phyloP scores from a whole-genome alignment of 106 monocot species.

The Dendrobium chrysotoxum region DNA sequence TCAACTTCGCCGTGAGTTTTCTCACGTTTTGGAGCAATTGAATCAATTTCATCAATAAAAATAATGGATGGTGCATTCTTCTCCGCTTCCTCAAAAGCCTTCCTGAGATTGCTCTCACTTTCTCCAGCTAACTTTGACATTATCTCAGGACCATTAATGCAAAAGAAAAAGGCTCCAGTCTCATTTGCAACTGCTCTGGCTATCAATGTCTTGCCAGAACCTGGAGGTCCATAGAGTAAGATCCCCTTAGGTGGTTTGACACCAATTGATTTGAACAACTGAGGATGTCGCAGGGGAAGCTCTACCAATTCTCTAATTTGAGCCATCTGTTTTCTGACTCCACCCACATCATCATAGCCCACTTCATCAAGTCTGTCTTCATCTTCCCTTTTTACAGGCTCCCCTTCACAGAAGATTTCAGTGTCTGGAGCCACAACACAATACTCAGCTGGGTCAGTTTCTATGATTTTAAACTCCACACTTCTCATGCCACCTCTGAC shows the following conservation, averaged over 20 bases:
- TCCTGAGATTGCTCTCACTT: slow-evolving; percentile 89
- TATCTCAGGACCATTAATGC: slow-evolving; percentile 87
- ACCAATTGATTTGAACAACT: slow-evolving; percentile 87
- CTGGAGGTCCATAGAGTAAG: slow-evolving; percentile 78
- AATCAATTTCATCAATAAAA: slow-evolving; percentile 90
- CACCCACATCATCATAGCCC: slow-evolving; percentile 92
- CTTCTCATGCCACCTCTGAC: slow-evolving; percentile 90
- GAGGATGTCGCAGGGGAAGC: slow-evolving; percentile 80
- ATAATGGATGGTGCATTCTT: slow-evolving; percentile 91
- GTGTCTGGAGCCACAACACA: slow-evolving; percentile 85
- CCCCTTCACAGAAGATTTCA: slow-evolving; percentile 84
- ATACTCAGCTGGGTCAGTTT: slow-evolving; percentile 77
- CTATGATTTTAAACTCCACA: slow-evolving; percentile 86
- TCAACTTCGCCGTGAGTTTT: slow-evolving; percentile 90
- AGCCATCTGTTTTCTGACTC: slow-evolving; percentile 86
- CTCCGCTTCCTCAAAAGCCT: slow-evolving; percentile 94
- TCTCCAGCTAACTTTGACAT: slow-evolving; percentile 95
- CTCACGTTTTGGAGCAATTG: slow-evolving; percentile 85
- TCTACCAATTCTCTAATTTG: slow-evolving; percentile 88
- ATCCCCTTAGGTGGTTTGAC: slow-evolving; percentile 92
- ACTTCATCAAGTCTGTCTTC: slow-evolving; percentile 81
- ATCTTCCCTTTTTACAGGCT: slow-evolving; percentile 82
- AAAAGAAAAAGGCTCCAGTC: slow-evolving; percentile 86
- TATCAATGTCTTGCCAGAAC: slow-evolving; percentile 86
- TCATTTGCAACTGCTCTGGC: slow-evolving; percentile 86